These are phyloP conservation scores for Sicyos baderoa DNA, from an alignment of 306 rosid genomes.

Conservation along the genomic window DNA sequence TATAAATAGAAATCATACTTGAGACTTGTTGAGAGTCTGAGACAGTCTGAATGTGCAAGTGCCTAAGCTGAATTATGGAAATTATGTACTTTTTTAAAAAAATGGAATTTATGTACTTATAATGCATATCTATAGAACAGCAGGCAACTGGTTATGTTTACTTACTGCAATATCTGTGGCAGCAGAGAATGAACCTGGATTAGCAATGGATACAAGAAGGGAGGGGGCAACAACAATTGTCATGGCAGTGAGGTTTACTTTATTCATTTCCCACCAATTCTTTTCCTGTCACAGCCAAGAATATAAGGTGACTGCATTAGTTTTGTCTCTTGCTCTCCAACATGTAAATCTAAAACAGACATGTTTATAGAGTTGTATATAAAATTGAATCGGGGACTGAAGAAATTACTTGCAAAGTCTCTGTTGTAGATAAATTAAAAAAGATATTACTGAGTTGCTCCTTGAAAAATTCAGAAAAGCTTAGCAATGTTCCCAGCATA, in stretches of 20 bases:
- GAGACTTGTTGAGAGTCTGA: not conserved
- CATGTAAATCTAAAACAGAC: not conserved
- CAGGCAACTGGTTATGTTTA: not conserved
- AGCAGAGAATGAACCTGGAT: constrained; percentile 58
- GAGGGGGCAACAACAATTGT: constrained; percentile 53
- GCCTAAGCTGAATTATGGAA: not conserved
- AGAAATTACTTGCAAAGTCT: constrained; percentile 23
- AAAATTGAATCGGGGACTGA: not conserved
- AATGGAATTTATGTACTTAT: not conserved
- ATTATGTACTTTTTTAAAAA: not conserved
- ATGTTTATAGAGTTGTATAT: not conserved
- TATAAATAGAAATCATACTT: not conserved
- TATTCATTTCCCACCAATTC: constrained; percentile 51
- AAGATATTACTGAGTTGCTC: constrained; percentile 44
- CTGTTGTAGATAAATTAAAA: constrained; percentile 24
- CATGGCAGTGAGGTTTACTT: constrained; percentile 37
- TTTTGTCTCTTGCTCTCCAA: constrained; percentile 1
- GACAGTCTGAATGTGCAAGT: not conserved
- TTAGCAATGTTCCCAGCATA: constrained; percentile 51
- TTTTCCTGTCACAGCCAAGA: constrained; percentile 19
- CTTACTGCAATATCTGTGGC: constrained; percentile 64
- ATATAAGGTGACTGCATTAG: constrained; percentile 8
- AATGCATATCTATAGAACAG: constrained; percentile 1
- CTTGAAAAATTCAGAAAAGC: constrained; percentile 65
- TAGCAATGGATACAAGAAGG: constrained; percentile 40